These are phyloP conservation scores for Angomonas deanei DNA, from an alignment of 208 protist genomes.

Conservation along the genomic window DNA sequence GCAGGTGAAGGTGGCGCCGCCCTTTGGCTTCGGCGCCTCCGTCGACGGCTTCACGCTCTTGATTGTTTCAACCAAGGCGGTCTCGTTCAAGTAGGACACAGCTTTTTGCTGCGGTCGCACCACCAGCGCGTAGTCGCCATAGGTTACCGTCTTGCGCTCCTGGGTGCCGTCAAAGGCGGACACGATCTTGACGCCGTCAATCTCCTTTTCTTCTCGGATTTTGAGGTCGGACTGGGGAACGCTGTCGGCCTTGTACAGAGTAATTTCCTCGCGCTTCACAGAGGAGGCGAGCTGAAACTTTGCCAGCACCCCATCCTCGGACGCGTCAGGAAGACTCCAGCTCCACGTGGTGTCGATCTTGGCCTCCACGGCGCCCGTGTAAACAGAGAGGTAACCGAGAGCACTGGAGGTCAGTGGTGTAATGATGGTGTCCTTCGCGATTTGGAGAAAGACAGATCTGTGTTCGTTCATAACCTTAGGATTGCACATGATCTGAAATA, in stretches of 20 bases:
- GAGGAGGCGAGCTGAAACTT: constrained; percentile 38
- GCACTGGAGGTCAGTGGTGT: constrained; percentile 29
- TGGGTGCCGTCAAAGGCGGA: constrained; percentile 45
- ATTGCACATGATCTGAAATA: constrained; percentile 78
- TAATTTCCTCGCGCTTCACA: constrained; percentile 56
- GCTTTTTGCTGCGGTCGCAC: constrained; percentile 60
- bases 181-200: constrained; percentile 45
- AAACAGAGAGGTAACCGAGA: constrained; percentile 41
- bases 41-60: constrained; percentile 41
- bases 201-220: constrained; percentile 28
- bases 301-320: constrained; percentile 11
- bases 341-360: constrained; percentile 55
- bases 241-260: constrained; percentile 32
- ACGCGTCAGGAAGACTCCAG: constrained; percentile 23
- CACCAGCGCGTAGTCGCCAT: constrained; percentile 41
- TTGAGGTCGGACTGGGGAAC: constrained; percentile 31
- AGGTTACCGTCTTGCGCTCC: constrained; percentile 45
- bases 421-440: constrained; percentile 42
- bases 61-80: constrained; percentile 23
- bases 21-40: constrained; percentile 26
- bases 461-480: constrained; percentile 53
- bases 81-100: constrained; percentile 44
- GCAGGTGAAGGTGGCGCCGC: constrained; percentile 39
- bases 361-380: constrained; percentile 36
- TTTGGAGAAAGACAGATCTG: constrained; percentile 53